Evolutionary conservation across 2,329 filamentous ascomycete genomes (phyloP).

Genomic region (Ascochyta viciae-villosae): DNA sequence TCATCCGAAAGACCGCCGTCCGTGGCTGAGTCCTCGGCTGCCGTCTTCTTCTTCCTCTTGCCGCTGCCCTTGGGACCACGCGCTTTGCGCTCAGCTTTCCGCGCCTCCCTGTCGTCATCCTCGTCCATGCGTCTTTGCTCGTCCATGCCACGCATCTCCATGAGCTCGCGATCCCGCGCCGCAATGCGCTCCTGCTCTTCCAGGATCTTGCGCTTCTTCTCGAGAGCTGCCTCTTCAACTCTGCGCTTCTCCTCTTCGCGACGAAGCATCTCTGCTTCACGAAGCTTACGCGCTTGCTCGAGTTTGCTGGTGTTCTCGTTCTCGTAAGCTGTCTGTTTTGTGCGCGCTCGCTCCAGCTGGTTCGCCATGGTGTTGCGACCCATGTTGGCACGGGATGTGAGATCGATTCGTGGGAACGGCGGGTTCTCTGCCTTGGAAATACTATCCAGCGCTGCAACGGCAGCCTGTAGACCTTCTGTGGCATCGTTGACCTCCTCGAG

Average conservation of each 20-base stretch:
- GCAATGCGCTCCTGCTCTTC: slow-evolving; percentile 84
- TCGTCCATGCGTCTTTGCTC: slow-evolving; percentile 68
- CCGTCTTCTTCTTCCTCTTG: slow-evolving; percentile 69
- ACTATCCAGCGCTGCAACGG: slow-evolving; percentile 72
- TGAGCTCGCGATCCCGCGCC: slow-evolving; percentile 74
- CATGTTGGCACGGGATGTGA: slow-evolving; percentile 97
- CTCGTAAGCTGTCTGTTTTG: slow-evolving; percentile 89
- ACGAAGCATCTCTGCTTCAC: slow-evolving; percentile 79
- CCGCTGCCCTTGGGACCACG: slow-evolving; percentile 54
- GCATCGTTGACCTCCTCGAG: slow-evolving; percentile 83
- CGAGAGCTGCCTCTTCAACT: slow-evolving; percentile 71
- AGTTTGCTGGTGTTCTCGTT: slow-evolving; percentile 90
- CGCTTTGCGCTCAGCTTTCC: slow-evolving; percentile 66
- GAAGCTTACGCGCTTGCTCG: slow-evolving; percentile 76
- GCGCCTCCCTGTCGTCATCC: slow-evolving; percentile 78
- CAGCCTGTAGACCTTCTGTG: slow-evolving; percentile 79
- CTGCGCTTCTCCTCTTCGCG: slow-evolving; percentile 79
- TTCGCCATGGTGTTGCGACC: slow-evolving; percentile 92
- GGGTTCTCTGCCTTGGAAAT: slow-evolving; percentile 70
- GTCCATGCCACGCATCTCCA: slow-evolving; percentile 74
- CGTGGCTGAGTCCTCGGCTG: slow-evolving; percentile 53
- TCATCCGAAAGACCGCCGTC: slow-evolving; percentile 46
- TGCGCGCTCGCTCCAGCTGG: slow-evolving; percentile 84
- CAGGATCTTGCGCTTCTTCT: slow-evolving; percentile 80
- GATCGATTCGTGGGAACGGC: slow-evolving; percentile 87